Percentiles rank a stretch among this genome's conserved stretches.
Conservation (phyloP, 148 eudicot genomes). For the Linanthus parryae region DNA sequence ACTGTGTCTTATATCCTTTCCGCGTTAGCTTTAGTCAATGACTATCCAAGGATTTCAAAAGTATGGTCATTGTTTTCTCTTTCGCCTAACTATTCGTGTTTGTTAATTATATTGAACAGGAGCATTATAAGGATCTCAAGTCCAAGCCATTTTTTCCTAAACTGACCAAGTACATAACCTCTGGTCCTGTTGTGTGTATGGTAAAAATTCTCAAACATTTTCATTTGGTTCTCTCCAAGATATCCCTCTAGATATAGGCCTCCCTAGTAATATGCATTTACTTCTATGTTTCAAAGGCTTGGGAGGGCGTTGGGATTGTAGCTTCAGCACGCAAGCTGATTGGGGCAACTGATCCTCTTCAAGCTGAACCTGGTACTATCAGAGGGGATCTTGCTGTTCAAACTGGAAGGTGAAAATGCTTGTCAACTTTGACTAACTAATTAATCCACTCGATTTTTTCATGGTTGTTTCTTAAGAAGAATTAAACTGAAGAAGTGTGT, state of each 20-base stretch:
- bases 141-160: constrained; percentile 80
- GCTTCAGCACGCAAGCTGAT: constrained; percentile 97
- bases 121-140: constrained; percentile 92
- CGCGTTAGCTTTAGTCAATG: too few species aligned
- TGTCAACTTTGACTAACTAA: background rate
- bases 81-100: background rate
- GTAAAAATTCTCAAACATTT: constrained; percentile 29
- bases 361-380: constrained; percentile 97
- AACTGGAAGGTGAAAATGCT: constrained; percentile 75
- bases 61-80: background rate
- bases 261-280: background rate
- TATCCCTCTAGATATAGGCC: background rate
- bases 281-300: constrained; percentile 42
- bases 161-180: constrained; percentile 74
- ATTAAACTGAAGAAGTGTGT: background rate
- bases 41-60: too few species aligned
- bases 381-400: constrained; percentile 97
- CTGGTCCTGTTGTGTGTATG: constrained; percentile 99
- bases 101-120: constrained; percentile 33
- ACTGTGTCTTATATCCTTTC: too few species aligned
- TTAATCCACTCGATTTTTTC: too few species aligned
- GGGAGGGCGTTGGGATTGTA: constrained; percentile 97
- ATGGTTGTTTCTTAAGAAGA: background rate
- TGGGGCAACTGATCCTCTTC: constrained; percentile 94
- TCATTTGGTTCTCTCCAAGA: background rate